Percentiles rank a stretch among this genome's conserved stretches.
Conservation (phyloP, 345 rosid species). For the Rhizophora mangle region DNA sequence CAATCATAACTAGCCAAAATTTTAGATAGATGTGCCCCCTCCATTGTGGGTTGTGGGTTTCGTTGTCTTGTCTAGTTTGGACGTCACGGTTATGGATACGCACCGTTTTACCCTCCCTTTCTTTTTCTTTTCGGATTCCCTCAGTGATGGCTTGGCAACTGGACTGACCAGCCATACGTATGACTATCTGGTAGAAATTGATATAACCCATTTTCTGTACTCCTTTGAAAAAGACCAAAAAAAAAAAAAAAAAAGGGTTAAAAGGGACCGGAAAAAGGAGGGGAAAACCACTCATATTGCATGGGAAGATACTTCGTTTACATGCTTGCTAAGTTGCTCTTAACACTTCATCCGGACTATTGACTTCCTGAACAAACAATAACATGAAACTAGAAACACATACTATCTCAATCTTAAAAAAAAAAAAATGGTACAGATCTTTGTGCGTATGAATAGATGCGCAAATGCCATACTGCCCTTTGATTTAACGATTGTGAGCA, state of each 20-base stretch:
- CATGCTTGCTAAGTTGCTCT: neutral
- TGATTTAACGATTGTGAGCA: too few species aligned
- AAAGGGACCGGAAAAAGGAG: neutral
- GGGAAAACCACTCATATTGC: neutral
- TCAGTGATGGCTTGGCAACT: constrained; percentile 16
- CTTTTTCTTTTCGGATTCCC: neutral
- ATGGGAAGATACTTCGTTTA: too few species aligned
- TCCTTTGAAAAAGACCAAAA: neutral
- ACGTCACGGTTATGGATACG: neutral
- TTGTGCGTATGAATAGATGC: too few species aligned
- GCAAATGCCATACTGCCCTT: too few species aligned
- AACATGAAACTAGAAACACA: too few species aligned
- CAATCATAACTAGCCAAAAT: constrained; percentile 6
- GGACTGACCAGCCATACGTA: neutral
- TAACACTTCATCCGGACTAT: neutral
- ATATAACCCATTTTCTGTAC: constrained; percentile 4
- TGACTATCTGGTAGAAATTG: neutral
- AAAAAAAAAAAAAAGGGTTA: too few species aligned
- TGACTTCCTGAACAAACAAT: too few species aligned
- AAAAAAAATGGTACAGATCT: too few species aligned
- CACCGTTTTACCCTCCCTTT: constrained; percentile 8
- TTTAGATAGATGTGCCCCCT: constrained; percentile 12
- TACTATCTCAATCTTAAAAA: too few species aligned
- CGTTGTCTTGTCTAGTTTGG: constrained; percentile 23
- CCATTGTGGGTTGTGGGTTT: constrained; percentile 22